Evolutionary conservation across 2,329 filamentous ascomycete genomes (phyloP), one percentile per base, ranked within the genome.

Genomic region (Chaetomiaceae sp.): DNA sequence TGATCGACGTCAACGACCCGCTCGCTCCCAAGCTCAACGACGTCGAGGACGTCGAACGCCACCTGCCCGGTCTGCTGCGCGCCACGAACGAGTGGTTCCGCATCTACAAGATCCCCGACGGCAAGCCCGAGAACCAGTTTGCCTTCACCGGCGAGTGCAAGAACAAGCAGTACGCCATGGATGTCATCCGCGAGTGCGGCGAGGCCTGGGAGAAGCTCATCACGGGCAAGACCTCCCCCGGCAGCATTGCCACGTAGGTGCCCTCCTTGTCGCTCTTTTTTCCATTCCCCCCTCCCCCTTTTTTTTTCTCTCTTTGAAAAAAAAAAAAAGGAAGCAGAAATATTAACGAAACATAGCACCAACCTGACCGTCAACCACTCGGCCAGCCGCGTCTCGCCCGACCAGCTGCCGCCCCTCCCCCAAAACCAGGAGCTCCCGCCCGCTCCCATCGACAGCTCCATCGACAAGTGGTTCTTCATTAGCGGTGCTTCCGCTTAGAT

Each of bases 401-500:
- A 79, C 67, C 79, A 87, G 74, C 79, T 95, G 59, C 84, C 86
- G 60, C 85, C 83, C 68, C 84, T 99, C 63, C 89, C 90, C 56
- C 69, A 81, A 60, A 79, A 88, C 75, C 81, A 96, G 82, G 86
- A 95, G 67, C 78, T 95, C 54, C 71, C 81, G 51, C 84, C 94
- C 56, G 92, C 86, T 62, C 91, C 92, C 68, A 96, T 99, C 66
- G 94, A 99, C 71, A 82, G 84, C 71, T 95, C 86, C 75, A 96
- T 97, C 70, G 94, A 99, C 84, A 99, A 99, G 85, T 99, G 94
- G 94, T 99, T 99, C 87, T 99, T 97, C 85, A 99, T 99, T 76
- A 96, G 90, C 73, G 94, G 94, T 74, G 94, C 94, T 69, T 89
- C 90, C 65, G 80, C 86, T 66, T 92, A 88, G 62, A 51, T 60